phyloP scores from a whole-genome alignment of 2,329 filamentous ascomycete genomes.

The Ophiobolus disseminans region DNA sequence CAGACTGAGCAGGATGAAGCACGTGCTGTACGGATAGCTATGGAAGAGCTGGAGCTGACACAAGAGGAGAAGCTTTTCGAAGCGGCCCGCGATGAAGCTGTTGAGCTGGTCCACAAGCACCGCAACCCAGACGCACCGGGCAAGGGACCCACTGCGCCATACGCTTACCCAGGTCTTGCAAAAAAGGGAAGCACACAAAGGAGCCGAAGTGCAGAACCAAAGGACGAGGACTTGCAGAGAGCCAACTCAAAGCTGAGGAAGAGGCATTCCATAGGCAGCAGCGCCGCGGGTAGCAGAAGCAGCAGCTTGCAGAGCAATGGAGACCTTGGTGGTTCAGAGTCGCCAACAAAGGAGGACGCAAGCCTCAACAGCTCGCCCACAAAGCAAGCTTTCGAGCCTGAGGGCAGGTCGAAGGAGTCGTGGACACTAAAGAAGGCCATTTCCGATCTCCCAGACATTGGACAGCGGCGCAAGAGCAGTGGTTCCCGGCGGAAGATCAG shows the following conservation, averaged over 20 bases:
- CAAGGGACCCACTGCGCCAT: constrained; percentile 57
- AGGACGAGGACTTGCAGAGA: constrained; percentile 41
- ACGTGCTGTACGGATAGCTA: constrained; percentile 71
- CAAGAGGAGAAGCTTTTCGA: constrained; percentile 70
- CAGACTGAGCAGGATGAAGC: constrained; percentile 86
- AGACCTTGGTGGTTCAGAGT: constrained; percentile 39
- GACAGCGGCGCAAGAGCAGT: constrained; percentile 62
- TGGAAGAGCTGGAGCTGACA: constrained; percentile 75
- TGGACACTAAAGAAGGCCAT: constrained; percentile 49
- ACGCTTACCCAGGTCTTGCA: constrained; percentile 65
- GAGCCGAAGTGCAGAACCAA: constrained; percentile 51
- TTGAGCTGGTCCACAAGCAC: constrained; percentile 80
- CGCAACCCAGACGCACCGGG: constrained; percentile 72
- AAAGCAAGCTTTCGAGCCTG: constrained; percentile 24
- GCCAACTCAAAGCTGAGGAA: constrained; percentile 43
- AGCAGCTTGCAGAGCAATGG: constrained; percentile 50
- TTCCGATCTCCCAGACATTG: constrained; percentile 38
- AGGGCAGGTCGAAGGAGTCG: constrained; percentile 19
- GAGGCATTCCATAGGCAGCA: constrained; percentile 47
- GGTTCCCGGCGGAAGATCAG: constrained; percentile 74
- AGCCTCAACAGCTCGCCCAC: constrained; percentile 29
- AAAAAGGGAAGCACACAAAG: constrained; percentile 74
- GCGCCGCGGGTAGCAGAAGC: constrained; percentile 38
- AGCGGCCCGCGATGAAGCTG: constrained; percentile 77
- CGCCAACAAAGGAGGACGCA: constrained; percentile 12